Evolutionary conservation across 768 basidiomycete genomes (phyloP), one percentile per base, ranked within the genome.

Genomic region (Tulasnella sp.): DNA sequence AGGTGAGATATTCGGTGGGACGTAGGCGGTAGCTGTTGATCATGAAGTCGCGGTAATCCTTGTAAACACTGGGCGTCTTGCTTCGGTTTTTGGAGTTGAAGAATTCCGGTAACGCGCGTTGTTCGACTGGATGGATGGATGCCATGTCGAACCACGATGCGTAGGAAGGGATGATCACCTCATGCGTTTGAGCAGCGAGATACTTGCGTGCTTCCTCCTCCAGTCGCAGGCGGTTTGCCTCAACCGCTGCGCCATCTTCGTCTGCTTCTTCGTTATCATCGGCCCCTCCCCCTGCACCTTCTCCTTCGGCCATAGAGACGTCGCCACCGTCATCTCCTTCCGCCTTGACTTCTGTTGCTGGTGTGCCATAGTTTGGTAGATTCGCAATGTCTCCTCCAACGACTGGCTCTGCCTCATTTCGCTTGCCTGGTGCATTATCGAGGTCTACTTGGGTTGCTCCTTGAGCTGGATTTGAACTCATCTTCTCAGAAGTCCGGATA

Each of bases 41-140:
- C 97, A 99, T 99, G 83, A 99, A 99, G 88, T 99, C 97, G 80
- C 98, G 92, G 84, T 99, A 99, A 85, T 99, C 97, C 85, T 99
- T 99, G 88, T 99, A 99, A 81, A 98, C 96, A 27, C 94, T 89
- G 0, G 98, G 97, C 1, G 97, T 98, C 87, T 99, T 99, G 81
- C 92, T 94, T 78, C 97, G 87, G 85, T 99, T 98, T 76, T 95
- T 89, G 71, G 94, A 94, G 84, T 95, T 96, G 90, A 99, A 99
- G 89, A 99, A 99, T 86, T 99, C 98, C 44, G 98, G 98, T 39
- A 99, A 88, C 0, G 95, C 94, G 81, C 95, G 91, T 71, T 92
- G 90, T 85, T 99, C 98, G 80, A 99, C 93, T 14, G 94, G 90
- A 83, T 98, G 94, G 78, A 99, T 93, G 84, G 93, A 92, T 78